phyloP scores from a whole-genome alignment of 257 asterid species.

The Thymus quinquecostatus region DNA sequence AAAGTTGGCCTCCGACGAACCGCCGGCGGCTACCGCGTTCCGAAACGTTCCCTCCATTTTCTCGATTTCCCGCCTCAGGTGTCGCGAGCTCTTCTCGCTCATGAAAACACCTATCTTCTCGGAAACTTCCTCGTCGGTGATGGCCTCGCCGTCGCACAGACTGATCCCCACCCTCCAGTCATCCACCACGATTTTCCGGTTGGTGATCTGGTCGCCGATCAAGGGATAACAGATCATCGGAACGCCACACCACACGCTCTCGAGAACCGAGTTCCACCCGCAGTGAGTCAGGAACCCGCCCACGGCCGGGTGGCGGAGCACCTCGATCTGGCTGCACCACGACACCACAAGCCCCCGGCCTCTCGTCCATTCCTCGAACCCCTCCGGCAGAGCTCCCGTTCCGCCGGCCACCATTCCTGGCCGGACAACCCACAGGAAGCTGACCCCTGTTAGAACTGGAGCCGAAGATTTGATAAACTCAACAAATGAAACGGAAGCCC shows the following conservation, averaged over 20 bases:
- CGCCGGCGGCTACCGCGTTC: too few relatives aligned
- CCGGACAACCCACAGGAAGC: constrained; percentile 55
- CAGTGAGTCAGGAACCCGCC: constrained; percentile 46
- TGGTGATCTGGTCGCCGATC: constrained; percentile 42
- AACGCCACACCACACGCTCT: constrained; percentile 44
- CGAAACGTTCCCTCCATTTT: too few relatives aligned
- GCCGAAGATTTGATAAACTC: too few relatives aligned
- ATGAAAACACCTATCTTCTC: background rate
- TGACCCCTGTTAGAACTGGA: too few relatives aligned
- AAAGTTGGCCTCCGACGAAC: too few relatives aligned
- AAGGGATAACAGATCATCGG: constrained; percentile 46
- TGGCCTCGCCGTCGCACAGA: background rate
- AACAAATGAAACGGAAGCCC: too few relatives aligned
- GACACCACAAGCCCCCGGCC: constrained; percentile 55
- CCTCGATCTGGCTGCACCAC: constrained; percentile 66
- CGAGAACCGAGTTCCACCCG: constrained; percentile 48
- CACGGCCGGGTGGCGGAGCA: constrained; percentile 50
- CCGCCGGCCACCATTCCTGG: constrained; percentile 36
- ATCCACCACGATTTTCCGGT: constrained; percentile 36
- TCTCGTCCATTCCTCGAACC: constrained; percentile 39
- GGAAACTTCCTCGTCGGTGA: background rate
- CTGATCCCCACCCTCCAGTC: constrained; percentile 23
- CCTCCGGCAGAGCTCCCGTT: constrained; percentile 34
- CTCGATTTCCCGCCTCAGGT: too few relatives aligned
- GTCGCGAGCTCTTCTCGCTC: too few relatives aligned